Conservation (phyloP, 164 flowering plant genomes). For the Echeveria elegans region DNA sequence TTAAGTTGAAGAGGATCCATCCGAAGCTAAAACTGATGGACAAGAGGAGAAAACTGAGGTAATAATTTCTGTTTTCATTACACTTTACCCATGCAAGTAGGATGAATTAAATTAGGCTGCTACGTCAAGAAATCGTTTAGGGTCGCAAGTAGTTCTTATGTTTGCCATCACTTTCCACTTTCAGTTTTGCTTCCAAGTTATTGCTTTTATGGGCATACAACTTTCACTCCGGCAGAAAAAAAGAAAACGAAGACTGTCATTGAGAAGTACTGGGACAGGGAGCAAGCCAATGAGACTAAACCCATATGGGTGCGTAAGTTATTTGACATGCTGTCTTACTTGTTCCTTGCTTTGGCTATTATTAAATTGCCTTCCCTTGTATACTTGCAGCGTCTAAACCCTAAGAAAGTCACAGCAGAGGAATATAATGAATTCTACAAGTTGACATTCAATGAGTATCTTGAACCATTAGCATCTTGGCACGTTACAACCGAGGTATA, state of each 20-base stretch:
- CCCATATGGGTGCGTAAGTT: constrained; percentile 76
- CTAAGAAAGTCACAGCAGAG: constrained; percentile 81
- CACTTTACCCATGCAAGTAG: not conserved
- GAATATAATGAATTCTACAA: constrained; percentile 94
- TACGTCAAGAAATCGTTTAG: not conserved
- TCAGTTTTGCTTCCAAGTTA: too few species aligned
- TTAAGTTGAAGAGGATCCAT: constrained; percentile 91
- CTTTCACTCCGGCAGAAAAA: constrained; percentile 51
- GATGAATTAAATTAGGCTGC: not conserved
- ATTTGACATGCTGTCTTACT: constrained; percentile 10
- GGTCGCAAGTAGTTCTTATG: not conserved
- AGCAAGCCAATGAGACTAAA: constrained; percentile 79
- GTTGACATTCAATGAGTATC: constrained; percentile 79
- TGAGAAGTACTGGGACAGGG: constrained; percentile 98
- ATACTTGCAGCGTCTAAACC: constrained; percentile 66
- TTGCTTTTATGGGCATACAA: not conserved
- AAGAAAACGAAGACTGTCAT: constrained; percentile 89
- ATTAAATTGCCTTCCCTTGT: not conserved
- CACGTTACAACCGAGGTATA: constrained; percentile 95
- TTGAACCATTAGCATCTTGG: constrained; percentile 91
- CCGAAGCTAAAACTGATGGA: constrained; percentile 67
- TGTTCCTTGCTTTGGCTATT: not conserved
- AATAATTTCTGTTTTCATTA: not conserved
- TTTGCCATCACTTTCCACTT: not conserved
- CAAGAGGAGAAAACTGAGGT: constrained; percentile 70